Percentiles rank a stretch among this genome's conserved stretches.
phyloP scores from a whole-genome alignment of 2,329 filamentous ascomycete genomes.

The Calycina herbarum region DNA sequence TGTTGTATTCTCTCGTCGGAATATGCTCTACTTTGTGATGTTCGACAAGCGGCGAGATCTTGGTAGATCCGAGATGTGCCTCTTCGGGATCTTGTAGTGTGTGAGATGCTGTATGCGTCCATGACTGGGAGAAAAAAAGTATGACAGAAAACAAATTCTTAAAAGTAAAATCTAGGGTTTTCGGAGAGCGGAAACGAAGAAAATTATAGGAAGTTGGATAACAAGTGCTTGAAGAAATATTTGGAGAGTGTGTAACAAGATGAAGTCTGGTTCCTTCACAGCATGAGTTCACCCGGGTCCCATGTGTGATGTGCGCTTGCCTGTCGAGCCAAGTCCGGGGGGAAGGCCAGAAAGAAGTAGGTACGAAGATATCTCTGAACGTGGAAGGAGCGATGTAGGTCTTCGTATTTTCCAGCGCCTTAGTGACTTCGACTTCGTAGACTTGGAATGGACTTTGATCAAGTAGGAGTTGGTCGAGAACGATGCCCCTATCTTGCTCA shows the following conservation, averaged over 20 bases:
- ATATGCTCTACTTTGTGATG: slow-evolving; percentile 7
- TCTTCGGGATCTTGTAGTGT: slow-evolving; percentile 28
- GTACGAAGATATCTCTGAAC: neutral
- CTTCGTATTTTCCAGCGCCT: neutral
- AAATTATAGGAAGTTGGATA: neutral
- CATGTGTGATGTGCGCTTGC: neutral
- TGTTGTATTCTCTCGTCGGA: slow-evolving; percentile 15
- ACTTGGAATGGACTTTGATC: neutral
- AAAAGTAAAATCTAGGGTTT: neutral
- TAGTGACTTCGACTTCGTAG: neutral
- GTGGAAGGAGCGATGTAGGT: neutral
- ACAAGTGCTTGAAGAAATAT: neutral
- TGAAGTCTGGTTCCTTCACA: neutral
- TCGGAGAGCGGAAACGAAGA: no score
- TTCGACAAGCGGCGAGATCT: slow-evolving; percentile 27
- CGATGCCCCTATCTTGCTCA: neutral
- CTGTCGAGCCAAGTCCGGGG: neutral
- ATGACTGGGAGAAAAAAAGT: slow-evolving; percentile 13
- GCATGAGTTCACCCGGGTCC: neutral
- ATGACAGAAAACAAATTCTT: neutral
- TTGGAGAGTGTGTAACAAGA: neutral
- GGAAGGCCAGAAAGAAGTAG: neutral
- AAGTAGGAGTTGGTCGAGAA: neutral
- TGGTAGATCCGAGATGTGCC: slow-evolving; percentile 28
- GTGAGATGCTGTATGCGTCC: slow-evolving; percentile 29